Base-by-base conservation (phyloP, 1,139 yeast species). In the Suzukiozyma palmioleophila region DNA sequence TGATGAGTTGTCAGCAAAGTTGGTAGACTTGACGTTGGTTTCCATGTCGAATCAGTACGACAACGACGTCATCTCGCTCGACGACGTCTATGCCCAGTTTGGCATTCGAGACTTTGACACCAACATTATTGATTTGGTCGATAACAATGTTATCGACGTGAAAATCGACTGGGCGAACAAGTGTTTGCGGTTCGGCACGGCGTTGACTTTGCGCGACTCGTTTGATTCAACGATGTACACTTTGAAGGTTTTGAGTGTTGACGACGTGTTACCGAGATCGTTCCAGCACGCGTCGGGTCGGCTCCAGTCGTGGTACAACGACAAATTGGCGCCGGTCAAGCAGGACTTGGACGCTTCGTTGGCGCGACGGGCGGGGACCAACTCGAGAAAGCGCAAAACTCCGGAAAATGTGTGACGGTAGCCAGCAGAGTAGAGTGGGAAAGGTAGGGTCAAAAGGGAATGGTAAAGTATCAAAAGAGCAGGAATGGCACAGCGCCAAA, bases 1-100 rank as follows among this genome's bases (percentile, higher is more conserved):
- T 18, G 34, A 34, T 3, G 44, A 35, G 2, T 37, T 54, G 24
- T 35, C 48, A 2, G 25, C 39, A 1, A 66, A 67, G 39, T 50
- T 69, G 25, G 50, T 59, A 16, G 55, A 59, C 39, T 52, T 68
- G 21, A 60, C 64, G 1, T 43, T 67, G 6, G 39, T 65, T 15
- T 46, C 62, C 4, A 45, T 60, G 14, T 48, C 57, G 28, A 53
- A 49, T 32, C 59, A 56, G 11, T 44, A 54, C 37, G 66, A 60
- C 28, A 59, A 62, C 13, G 42, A 43, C n/a, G 42, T 41, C 1
- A 39, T 63, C 2, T 25, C 47, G 13, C 40, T 52, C 7, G 40
- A 38, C 3, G 42, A 47, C 4, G 39, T 57, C 13, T 49, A 55
- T 33, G 36, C 26, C 13, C 43, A 44, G 12, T 63, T 61, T 43